These are phyloP conservation scores for Ophiostoma sp. DNA, from an alignment of 2,329 filamentous ascomycete species.

Conservation along the genomic window DNA sequence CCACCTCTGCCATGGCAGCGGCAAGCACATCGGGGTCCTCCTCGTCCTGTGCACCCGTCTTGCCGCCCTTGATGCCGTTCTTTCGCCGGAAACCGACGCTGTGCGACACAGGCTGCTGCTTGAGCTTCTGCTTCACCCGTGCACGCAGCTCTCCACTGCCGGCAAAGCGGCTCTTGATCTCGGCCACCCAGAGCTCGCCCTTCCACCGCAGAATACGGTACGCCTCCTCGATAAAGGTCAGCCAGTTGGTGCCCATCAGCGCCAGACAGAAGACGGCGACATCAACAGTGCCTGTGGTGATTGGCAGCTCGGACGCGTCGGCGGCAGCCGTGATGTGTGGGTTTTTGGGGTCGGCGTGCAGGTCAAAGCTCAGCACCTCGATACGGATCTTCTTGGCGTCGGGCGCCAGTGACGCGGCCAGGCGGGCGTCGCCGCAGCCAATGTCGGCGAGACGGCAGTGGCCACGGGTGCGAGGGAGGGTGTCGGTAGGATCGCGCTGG, in stretches of 20 bases:
- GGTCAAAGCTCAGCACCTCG: slow-evolving; percentile 76
- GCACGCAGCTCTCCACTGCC: slow-evolving; percentile 32
- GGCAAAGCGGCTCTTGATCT: slow-evolving; percentile 90
- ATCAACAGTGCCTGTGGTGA: slow-evolving; percentile 70
- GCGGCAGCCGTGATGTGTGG: slow-evolving; percentile 74
- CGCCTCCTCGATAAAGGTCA: slow-evolving; percentile 92
- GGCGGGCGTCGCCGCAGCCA: slow-evolving; percentile 84
- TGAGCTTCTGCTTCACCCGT: slow-evolving; percentile 25
- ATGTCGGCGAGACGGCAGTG: slow-evolving; percentile 80
- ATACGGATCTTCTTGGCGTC: slow-evolving; percentile 63
- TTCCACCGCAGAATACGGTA: slow-evolving; percentile 87
- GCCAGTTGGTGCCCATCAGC: slow-evolving; percentile 98
- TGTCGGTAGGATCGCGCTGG: slow-evolving; percentile 30
- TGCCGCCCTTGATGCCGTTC: slow-evolving; percentile 40
- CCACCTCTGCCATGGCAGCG: slow-evolving; percentile 58
- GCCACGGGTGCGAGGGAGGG: slow-evolving; percentile 67
- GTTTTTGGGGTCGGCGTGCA: slow-evolving; percentile 57
- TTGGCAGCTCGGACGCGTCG: slow-evolving; percentile 79
- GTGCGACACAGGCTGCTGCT: slow-evolving; percentile 51
- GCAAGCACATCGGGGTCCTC: slow-evolving; percentile 63
- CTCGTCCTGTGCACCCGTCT: slow-evolving; percentile 34
- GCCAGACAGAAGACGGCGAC: slow-evolving; percentile 92
- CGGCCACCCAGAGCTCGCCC: slow-evolving; percentile 93
- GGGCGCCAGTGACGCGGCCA: slow-evolving; percentile 63
- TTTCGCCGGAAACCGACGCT: slow-evolving; percentile 59